Evolutionary conservation across 768 basidiomycete species (phyloP).

Genomic region (Amanita pseudoporphyria): DNA sequence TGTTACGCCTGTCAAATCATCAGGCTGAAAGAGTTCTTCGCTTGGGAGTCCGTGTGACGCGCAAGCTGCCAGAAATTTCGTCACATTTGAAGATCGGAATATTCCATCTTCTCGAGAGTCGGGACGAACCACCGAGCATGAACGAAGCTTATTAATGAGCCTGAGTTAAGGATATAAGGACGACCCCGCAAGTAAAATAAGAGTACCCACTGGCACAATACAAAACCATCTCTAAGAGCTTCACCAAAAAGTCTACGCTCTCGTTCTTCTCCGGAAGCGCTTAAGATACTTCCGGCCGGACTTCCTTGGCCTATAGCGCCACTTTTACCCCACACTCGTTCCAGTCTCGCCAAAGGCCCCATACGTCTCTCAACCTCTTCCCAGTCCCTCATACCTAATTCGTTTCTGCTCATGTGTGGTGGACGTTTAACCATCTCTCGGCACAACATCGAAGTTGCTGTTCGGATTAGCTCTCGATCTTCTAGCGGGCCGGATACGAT

Average conservation of each 20-base stretch:
- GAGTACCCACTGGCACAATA: constrained; percentile 78
- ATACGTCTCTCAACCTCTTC: constrained; percentile 68
- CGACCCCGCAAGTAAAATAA: constrained; percentile 14
- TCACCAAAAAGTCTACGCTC: constrained; percentile 68
- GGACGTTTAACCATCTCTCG: constrained; percentile 58
- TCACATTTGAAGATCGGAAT: constrained; percentile 58
- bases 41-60: constrained; percentile 53
- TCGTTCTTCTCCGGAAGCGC: constrained; percentile 53
- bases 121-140: constrained; percentile 47
- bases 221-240: constrained; percentile 72
- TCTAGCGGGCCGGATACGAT: constrained; percentile 55
- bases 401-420: constrained; percentile 39
- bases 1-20: constrained; percentile 56
- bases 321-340: constrained; percentile 70
- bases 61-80: constrained; percentile 71
- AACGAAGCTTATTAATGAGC: constrained; percentile 70
- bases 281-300: constrained; percentile 22
- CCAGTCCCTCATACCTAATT: constrained; percentile 47
- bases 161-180: constrained; percentile 25
- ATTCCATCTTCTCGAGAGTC: constrained; percentile 61
- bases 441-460: constrained; percentile 53
- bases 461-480: constrained; percentile 58
- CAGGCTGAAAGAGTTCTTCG: constrained; percentile 57
- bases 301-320: constrained; percentile 29
- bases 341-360: constrained; percentile 51